Base-by-base conservation (phyloP, 805 yeast species). In the Metschnikowia henanensis region DNA sequence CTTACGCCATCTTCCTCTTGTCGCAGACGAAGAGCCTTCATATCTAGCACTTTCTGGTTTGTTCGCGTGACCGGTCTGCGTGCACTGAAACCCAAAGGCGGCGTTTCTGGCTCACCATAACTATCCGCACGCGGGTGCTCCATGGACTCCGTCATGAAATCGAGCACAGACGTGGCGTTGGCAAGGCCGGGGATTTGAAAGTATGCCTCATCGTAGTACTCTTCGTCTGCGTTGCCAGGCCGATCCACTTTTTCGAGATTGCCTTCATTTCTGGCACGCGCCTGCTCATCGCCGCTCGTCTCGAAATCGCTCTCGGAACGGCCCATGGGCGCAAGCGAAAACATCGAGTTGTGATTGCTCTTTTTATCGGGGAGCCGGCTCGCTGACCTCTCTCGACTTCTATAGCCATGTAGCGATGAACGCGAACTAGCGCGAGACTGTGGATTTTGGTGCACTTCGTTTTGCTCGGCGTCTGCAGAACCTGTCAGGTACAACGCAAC, bases 31-130 rank as follows among this genome's bases (percentile, higher is more conserved):
- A 68, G 53, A 21, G 65, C 64, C 35, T 58, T 61, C 50, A 66
- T 63, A 40, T 68, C 73, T 25, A 68, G 50, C 9, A 64, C 37
- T 41, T 63, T 67, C 41, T 62, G 65, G 51, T 70, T 72, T 5
- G 66, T 61, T 30, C 76, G 50, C 36, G 61, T 61, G 7, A 47
- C n/a, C 12, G 32, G 40, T 22, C 37, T 41, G n/a, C 13, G 13
- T 16, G 12, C n/a, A 18, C n/a, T 32, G 28, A 12, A 16, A 4
- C 12, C 12, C 12, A 13, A 23, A 23, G 26, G 4, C 12, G 26
- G 12, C 8, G 8, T 23, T 3, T 23, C 26, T 9, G 12, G 12
- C 12, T 23, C 12, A 23, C 26, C 12, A 9, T 13, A 13, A 23
- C 26, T 23, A 9, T 18, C 17, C 8, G 18, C 35, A 25, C n/a